Evolutionary conservation across 305 asterid genomes (phyloP), one percentile per base, ranked within the genome.

Genomic region (Fraxinus floribunda): DNA sequence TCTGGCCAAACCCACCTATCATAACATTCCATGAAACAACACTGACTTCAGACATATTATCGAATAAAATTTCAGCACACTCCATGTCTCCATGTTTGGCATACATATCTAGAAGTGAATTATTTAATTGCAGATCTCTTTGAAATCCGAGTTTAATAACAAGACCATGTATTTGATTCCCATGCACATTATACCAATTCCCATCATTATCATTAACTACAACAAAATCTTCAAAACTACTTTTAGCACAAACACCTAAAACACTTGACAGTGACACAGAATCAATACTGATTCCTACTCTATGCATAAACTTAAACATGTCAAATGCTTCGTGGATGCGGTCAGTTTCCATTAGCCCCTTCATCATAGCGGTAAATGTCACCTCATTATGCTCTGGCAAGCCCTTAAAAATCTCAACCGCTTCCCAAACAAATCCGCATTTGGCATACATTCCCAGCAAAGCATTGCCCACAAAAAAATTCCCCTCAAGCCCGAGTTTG

Each of bases 21-120:
- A 94, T 94, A 71, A 94, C 90, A 82, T 94, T 94, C 98, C 97
- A 94, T 5, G 95, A 93, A 85, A 93, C 94, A 57, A 89, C 89
- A 85, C 91, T 92, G 78, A 89, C 90, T 82, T 92, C 89, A 1
- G 81, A 74, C 85, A 93, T 85, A 80, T 78, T 83, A 66, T 88
- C 80, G 88, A 94, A 91, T 82, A 92, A 76, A 46, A 70, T 83
- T 84, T 91, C 93, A 39, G 97, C 94, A 86, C 81, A 77, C 66
- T 88, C 93, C 97, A 94, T 89, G 74, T 81, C 84, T 35, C 92
- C 92, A 15, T 83, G 86, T 79, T 92, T 94, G 15, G 91, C 92
- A 80, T 93, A 94, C 94, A 91, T 85, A 87, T 93, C 94, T 41
- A 94, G 94, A 85, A 93, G 90, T 29, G 98, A 93, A 77, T 94